Evolutionary conservation across 352 stramenopile genomes (phyloP).

Genomic region (Blastocystis sp.): DNA sequence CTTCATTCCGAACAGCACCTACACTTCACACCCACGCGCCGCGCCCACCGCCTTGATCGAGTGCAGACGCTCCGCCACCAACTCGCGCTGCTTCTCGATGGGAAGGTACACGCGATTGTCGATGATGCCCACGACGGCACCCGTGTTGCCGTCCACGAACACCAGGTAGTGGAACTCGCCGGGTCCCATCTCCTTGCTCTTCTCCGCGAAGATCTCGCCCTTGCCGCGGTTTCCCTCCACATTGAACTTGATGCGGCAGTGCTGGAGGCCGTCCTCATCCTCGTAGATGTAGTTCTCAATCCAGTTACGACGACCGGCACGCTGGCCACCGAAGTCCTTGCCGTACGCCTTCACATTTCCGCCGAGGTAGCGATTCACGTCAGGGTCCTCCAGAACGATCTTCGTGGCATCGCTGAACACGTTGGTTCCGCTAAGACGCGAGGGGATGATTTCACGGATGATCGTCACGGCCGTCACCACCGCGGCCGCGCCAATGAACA

Average conservation of each 20-base stretch:
- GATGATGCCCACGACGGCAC: slow-evolving; percentile 70
- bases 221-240: slow-evolving; percentile 71
- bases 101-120: slow-evolving; percentile 71
- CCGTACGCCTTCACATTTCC: slow-evolving; percentile 71
- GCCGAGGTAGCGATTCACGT: slow-evolving; percentile 70
- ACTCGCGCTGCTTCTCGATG: slow-evolving; percentile 70
- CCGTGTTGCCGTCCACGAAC: slow-evolving; percentile 67
- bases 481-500: slow-evolving; percentile 66
- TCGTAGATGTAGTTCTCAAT: slow-evolving; percentile 71
- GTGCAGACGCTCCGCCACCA: slow-evolving; percentile 70
- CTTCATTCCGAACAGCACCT: slow-evolving; percentile 68
- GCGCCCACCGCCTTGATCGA: slow-evolving; percentile 19
- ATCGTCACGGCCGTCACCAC: slow-evolving; percentile 70
- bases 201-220: slow-evolving; percentile 71
- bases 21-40: background rate
- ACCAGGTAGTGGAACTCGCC: slow-evolving; percentile 73
- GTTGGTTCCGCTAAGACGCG: slow-evolving; percentile 68
- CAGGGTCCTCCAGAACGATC: slow-evolving; percentile 67
- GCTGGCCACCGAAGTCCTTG: slow-evolving; percentile 68
- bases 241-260: slow-evolving; percentile 73
- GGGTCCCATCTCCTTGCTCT: slow-evolving; percentile 70
- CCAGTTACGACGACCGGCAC: slow-evolving; percentile 71
- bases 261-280: slow-evolving; percentile 71
- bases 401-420: slow-evolving; percentile 71
- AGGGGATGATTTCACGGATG: slow-evolving; percentile 70